phyloP scores from a whole-genome alignment of 768 basidiomycete genomes.

The Boletus barrowsii region DNA sequence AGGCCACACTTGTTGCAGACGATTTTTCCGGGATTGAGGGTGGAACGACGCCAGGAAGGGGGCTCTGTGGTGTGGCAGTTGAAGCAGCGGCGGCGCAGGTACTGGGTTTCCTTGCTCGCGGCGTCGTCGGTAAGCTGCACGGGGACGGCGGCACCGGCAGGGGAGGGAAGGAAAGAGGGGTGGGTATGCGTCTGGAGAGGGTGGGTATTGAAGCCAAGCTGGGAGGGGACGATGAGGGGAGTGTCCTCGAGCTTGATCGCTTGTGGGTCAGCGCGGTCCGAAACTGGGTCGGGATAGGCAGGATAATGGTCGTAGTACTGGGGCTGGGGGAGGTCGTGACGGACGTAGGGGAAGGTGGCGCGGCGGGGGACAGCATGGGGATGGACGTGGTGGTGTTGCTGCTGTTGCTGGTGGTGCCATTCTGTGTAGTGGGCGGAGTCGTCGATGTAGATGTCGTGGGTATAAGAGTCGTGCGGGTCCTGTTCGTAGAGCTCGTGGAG shows the following conservation, averaged over 20 bases:
- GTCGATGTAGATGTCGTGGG: conserved; percentile 35
- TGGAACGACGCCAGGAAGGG: conserved; percentile 82
- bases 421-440: conserved; percentile 34
- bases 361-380: conserved; percentile 47
- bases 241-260: conserved; percentile 69
- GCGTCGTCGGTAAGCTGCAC: conserved; percentile 91
- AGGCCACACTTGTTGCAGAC: conserved; percentile 94
- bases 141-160: conserved; percentile 44
- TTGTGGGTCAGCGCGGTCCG: conserved; percentile 27
- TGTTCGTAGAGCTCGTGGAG: conserved; percentile 72
- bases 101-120: conserved; percentile 87
- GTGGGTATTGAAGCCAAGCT: conserved; percentile 37
- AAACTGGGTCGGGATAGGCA: conserved; percentile 40
- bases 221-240: conserved; percentile 58
- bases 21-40: conserved; percentile 88
- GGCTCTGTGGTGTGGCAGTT: conserved; percentile 93
- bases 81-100: conserved; percentile 82
- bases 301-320: conserved; percentile 34
- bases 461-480: conserved; percentile 41
- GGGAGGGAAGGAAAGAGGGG: conserved; percentile 41
- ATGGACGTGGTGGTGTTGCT: conserved; percentile 30
- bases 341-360: conserved; percentile 74
- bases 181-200: conserved; percentile 33
- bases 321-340: conserved; percentile 58
- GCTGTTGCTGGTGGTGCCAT: conserved; percentile 35